Percentiles rank a stretch among this genome's conserved stretches.
phyloP scores from a whole-genome alignment of 2,329 filamentous ascomycete genomes.

The Rhinocladiella mackenziei region DNA sequence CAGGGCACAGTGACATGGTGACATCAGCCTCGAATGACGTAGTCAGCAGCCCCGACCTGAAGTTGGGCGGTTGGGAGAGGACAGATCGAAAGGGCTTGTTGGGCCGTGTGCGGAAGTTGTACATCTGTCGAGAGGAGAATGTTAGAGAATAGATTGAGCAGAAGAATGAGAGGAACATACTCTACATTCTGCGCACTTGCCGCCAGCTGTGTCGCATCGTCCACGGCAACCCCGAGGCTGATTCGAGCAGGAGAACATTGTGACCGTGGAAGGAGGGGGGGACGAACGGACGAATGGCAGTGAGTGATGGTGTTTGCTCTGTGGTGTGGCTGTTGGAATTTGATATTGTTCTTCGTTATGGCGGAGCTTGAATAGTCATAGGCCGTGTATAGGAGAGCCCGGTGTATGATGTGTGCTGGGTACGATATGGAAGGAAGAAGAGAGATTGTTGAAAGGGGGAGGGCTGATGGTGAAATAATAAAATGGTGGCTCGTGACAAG shows the following conservation, averaged over 20 bases:
- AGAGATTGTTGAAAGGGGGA: too few relatives aligned
- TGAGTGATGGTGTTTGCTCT: too few relatives aligned
- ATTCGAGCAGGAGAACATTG: conserved; percentile 48
- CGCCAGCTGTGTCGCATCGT: conserved; percentile 42
- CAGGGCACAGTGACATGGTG: conserved; percentile 22
- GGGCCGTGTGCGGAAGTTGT: conserved; percentile 33
- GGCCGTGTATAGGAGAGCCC: too few relatives aligned
- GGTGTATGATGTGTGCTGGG: too few relatives aligned
- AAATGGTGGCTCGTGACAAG: too few relatives aligned
- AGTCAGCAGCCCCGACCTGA: conserved; percentile 36
- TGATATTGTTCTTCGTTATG: too few relatives aligned
- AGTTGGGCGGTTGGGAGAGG: conserved; percentile 40
- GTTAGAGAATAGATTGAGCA: conserved; percentile 12
- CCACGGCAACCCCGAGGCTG: conserved; percentile 47
- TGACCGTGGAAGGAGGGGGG: conserved; percentile 13
- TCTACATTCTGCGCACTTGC: conserved; percentile 44
- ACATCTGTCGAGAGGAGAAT: conserved; percentile 21
- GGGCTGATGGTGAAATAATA: too few relatives aligned
- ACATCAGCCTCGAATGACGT: conserved; percentile 24
- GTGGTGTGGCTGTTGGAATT: too few relatives aligned
- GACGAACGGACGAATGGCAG: too few relatives aligned
- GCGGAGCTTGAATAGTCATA: too few relatives aligned
- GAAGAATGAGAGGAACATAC: conserved; percentile 32
- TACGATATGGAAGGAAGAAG: too few relatives aligned
- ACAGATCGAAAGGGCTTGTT: conserved; percentile 38